A percentile compares a stretch with the other conserved stretches of the same genome.
Conservation (phyloP, 257 asterid genomes). For the Nicotiana benthamiana region DNA sequence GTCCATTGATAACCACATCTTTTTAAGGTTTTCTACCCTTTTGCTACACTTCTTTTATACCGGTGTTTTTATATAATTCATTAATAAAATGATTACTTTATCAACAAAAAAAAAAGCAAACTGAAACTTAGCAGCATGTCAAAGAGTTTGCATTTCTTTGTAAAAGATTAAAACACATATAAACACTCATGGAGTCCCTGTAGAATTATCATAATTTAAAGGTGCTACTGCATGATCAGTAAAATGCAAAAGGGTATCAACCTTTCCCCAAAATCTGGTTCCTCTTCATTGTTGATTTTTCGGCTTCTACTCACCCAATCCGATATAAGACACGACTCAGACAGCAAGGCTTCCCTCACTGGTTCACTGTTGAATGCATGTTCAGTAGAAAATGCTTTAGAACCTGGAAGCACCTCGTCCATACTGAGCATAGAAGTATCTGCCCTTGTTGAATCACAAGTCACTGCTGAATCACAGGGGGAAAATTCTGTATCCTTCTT, state of each 20-base stretch:
- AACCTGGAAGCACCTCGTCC: constrained; percentile 26
- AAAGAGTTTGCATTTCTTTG: background rate
- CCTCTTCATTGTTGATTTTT: constrained; percentile 39
- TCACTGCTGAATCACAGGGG: constrained; percentile 25
- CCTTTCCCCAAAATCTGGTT: constrained; percentile 95
- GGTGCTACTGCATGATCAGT: background rate
- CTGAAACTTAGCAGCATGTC: background rate
- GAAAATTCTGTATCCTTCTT: constrained; percentile 19
- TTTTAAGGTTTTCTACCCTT: too few relatives aligned
- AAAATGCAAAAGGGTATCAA: constrained; percentile 27
- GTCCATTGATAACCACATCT: too few relatives aligned
- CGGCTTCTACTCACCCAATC: constrained; percentile 75
- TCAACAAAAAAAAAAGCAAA: background rate
- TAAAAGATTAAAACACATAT: background rate
- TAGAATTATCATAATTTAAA: background rate
- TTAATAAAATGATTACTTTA: too few relatives aligned
- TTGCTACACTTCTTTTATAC: too few relatives aligned
- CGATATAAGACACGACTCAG: constrained; percentile 84
- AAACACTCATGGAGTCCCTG: background rate
- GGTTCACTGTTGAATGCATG: constrained; percentile 39
- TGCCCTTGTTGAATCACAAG: constrained; percentile 28
- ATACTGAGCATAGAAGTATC: constrained; percentile 32
- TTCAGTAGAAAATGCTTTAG: constrained; percentile 30
- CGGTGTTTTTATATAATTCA: too few relatives aligned
- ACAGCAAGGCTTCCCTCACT: constrained; percentile 38